Base-by-base conservation (phyloP, 2,329 filamentous ascomycete species). In the Neonectria hederae region DNA sequence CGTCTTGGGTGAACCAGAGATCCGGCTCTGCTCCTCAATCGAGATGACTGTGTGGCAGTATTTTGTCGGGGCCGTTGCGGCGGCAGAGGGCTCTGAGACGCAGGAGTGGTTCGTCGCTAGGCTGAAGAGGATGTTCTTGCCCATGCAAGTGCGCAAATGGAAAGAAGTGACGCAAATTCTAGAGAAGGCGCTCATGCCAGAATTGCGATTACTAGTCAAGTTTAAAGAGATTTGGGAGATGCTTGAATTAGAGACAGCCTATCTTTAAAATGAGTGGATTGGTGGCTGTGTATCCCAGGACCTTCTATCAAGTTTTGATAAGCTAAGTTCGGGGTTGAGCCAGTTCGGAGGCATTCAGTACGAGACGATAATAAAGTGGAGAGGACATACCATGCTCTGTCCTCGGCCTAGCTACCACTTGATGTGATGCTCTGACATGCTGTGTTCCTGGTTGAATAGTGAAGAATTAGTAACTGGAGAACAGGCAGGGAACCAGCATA, bases 1-100 rank as follows among this genome's bases (percentile, higher is more conserved):
- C 17, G 22, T 32, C 4, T 4, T 72, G 2, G 32, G 52, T 0
- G 28, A 65, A 1, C 69, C 70, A 1, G 43, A 62, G 5, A 46
- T 66, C 4, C 65, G 69, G 13, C 59, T 71, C 5, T 72, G 67
- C 14, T 60, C 66, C 4, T 67, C 70, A 1, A 55, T 65, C 11
- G 58, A 70, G 7, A 26, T 71, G 1, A 43, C 71, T 0, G 43
- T 72, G 8, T 71, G 69, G 69, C 67, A 72, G 10, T 54, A 70
- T 7, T 73, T 72, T 7, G 55, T 73, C 6, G 70, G 70, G 1
- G 69, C 65, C 0, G 59, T 59, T 19, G 70, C 70, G 3, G 45
- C 63, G 0, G 56, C 40, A 2, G 17, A 26, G 0, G 21, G 26
- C 4, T 52, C 55, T 13, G 60, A 48, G 4, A 24, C 49, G 0